A percentile compares a stretch with the other conserved stretches of the same genome.
Evolutionary conservation across 345 rosid genomes (phyloP).

Genomic region (Aurinia saxatilis): DNA sequence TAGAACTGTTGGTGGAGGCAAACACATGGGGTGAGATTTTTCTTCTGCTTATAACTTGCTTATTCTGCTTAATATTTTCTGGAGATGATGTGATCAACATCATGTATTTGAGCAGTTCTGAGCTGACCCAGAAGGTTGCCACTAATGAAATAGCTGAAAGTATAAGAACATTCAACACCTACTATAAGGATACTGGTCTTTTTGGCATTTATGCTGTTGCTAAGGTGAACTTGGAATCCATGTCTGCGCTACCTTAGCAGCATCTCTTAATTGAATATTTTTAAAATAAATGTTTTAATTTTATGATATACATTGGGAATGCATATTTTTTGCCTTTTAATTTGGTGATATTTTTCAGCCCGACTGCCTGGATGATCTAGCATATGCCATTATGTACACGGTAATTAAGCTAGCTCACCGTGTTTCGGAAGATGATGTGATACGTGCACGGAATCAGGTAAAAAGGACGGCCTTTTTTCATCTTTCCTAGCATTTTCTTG

Average conservation of each 20-base stretch:
- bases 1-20: conserved; percentile 82
- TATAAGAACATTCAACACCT: conserved; percentile 97
- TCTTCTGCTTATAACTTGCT: not conserved
- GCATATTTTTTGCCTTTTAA: not conserved
- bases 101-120: conserved; percentile 52
- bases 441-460: conserved; percentile 97
- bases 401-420: conserved; percentile 71
- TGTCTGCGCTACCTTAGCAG: not conserved
- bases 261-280: not conserved
- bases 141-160: conserved; percentile 92
- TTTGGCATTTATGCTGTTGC: conserved; percentile 98
- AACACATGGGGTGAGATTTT: conserved; percentile 91
- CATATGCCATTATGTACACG: conserved; percentile 89
- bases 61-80: not conserved
- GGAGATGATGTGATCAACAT: not conserved
- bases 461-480: not conserved
- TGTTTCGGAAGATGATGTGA: conserved; percentile 94
- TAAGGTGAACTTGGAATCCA: conserved; percentile 12
- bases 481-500: not conserved
- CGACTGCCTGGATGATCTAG: conserved; percentile 81
- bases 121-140: conserved; percentile 75
- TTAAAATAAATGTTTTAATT: not conserved
- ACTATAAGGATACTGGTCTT: conserved; percentile 97
- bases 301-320: not conserved
- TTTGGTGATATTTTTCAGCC: conserved; percentile 12